A percentile compares a stretch with the other conserved stretches of the same genome.
Evolutionary conservation across 176 grass and related monocot genomes (phyloP).

Genomic region (Ensete glaucum): DNA sequence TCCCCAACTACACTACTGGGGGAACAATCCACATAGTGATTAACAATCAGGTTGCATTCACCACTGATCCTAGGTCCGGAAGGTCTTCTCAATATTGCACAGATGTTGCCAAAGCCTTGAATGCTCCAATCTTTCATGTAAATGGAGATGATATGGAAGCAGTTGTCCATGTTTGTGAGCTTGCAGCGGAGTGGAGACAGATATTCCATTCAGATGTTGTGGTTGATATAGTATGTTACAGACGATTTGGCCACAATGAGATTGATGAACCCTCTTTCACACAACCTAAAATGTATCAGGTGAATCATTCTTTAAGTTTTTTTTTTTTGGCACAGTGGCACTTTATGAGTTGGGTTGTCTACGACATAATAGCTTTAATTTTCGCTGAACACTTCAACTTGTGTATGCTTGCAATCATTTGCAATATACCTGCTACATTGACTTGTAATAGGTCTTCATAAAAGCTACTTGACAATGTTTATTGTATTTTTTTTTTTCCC

Average conservation of each 20-base stretch:
- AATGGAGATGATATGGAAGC: slow-evolving; percentile 95
- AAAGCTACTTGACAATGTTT: neutral
- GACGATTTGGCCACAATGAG: slow-evolving; percentile 91
- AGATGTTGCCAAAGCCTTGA: slow-evolving; percentile 58
- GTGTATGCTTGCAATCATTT: neutral
- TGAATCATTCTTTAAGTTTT: slow-evolving; percentile 22
- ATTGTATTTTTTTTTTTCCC: slow-evolving; percentile 2
- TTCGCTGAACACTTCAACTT: neutral
- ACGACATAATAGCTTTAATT: neutral
- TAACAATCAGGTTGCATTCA: slow-evolving; percentile 74
- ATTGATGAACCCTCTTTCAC: slow-evolving; percentile 99
- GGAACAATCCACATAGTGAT: slow-evolving; percentile 79
- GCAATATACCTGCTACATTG: no score
- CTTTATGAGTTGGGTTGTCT: neutral
- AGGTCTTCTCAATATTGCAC: slow-evolving; percentile 76
- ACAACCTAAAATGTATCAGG: slow-evolving; percentile 97
- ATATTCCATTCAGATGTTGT: slow-evolving; percentile 92
- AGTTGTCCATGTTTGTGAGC: slow-evolving; percentile 74
- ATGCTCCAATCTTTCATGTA: slow-evolving; percentile 79
- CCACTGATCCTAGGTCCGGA: slow-evolving; percentile 54
- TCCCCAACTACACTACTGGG: slow-evolving; percentile 87
- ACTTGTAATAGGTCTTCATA: no score
- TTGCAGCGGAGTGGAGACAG: slow-evolving; percentile 91
- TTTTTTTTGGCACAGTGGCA: slow-evolving; percentile 1
- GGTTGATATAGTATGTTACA: slow-evolving; percentile 79